Evolutionary conservation across 305 asterid genomes (phyloP).

Genomic region (Withania somnifera): DNA sequence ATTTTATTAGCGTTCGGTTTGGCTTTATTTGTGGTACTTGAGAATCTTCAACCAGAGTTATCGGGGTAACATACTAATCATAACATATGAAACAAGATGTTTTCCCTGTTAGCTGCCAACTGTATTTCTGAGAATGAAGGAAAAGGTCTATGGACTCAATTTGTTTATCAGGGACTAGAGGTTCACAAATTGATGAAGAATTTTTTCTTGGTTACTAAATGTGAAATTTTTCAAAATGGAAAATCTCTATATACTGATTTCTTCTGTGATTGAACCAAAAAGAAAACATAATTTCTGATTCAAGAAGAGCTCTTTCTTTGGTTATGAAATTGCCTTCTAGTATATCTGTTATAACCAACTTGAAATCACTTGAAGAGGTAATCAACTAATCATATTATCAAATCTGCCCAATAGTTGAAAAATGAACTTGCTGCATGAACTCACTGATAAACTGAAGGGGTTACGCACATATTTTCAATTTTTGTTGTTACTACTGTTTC

Average conservation of each 20-base stretch:
- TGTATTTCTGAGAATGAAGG: neutral
- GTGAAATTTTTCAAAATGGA: neutral
- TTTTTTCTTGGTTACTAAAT: neutral
- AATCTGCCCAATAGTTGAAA: neutral
- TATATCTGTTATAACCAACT: neutral
- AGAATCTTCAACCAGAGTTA: neutral
- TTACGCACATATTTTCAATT: neutral
- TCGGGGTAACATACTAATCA: neutral
- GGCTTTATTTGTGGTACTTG: neutral
- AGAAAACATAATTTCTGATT: neutral
- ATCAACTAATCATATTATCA: conserved; percentile 1
- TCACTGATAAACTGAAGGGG: neutral
- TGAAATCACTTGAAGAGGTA: no score
- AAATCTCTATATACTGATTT: neutral
- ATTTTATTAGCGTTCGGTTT: neutral
- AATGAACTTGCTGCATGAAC: neutral
- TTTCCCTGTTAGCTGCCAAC: neutral
- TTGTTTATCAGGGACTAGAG: neutral
- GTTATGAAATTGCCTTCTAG: neutral
- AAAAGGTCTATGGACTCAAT: neutral
- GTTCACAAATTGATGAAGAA: neutral
- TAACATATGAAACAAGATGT: neutral
- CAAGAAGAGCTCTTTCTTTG: neutral
- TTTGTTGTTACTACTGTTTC: neutral
- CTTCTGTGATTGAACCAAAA: neutral